A percentile compares a stretch with the other conserved stretches of the same genome.
Evolutionary conservation across 495 filamentous ascomycete species (phyloP).

Genomic region (Aspergillus ostianus): DNA sequence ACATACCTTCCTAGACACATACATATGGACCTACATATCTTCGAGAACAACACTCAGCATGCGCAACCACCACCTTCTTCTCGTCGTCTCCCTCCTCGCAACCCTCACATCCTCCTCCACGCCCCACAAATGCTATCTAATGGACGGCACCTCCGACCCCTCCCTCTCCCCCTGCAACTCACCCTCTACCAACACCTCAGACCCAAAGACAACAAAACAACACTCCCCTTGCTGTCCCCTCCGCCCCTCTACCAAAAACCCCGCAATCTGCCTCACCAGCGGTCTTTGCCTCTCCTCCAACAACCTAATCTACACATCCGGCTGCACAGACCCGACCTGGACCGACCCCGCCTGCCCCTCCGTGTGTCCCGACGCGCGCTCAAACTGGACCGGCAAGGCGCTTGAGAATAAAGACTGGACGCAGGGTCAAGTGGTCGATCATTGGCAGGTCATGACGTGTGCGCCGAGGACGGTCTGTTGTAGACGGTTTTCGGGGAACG

Average conservation of each 20-base stretch:
- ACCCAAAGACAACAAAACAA: background rate
- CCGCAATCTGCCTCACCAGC: no score
- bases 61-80: background rate
- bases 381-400: background rate
- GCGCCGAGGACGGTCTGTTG: background rate
- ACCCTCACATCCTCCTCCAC: background rate
- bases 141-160: background rate
- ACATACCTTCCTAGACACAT: no score
- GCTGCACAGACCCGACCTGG: background rate
- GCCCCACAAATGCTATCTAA: background rate
- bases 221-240: background rate
- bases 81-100: background rate
- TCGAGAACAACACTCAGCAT: no score
- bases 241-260: background rate
- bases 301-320: background rate
- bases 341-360: background rate
- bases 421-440: background rate
- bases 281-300: background rate
- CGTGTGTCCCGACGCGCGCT: background rate
- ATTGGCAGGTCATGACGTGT: background rate
- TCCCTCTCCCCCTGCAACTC: background rate
- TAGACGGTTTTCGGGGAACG: background rate
- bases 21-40: no score
- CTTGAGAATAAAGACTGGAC: background rate
- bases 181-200: background rate